These are phyloP conservation scores for Biscogniauxia marginata DNA, from an alignment of 2,329 filamentous ascomycete species.

Conservation along the genomic window DNA sequence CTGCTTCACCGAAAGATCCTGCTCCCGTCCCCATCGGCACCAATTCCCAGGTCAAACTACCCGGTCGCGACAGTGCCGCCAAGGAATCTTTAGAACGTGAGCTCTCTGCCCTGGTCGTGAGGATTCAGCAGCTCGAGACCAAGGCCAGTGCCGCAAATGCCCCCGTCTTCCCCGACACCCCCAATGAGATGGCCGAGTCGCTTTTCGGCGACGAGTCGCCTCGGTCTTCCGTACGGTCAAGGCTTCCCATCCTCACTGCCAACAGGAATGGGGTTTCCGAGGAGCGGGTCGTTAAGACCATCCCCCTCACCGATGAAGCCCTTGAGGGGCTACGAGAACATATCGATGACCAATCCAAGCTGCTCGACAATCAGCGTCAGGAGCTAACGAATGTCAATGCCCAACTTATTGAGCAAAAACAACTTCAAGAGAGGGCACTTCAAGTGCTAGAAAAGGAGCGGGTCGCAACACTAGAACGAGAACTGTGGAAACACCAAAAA, in stretches of 20 bases:
- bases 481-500: constrained; percentile 95
- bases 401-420: constrained; percentile 82
- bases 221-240: constrained; percentile 37
- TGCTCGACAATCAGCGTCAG: constrained; percentile 83
- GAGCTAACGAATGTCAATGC: constrained; percentile 83
- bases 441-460: constrained; percentile 82
- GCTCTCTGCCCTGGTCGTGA: constrained; percentile 71
- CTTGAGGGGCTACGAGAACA: constrained; percentile 84
- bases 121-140: constrained; percentile 81
- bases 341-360: constrained; percentile 88
- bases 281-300: constrained; percentile 38
- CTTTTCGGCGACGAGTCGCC: constrained; percentile 58
- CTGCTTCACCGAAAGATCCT: constrained; percentile 41
- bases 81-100: constrained; percentile 82
- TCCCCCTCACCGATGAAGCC: constrained; percentile 74
- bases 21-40: constrained; percentile 40
- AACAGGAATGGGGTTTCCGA: constrained; percentile 34
- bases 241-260: constrained; percentile 45
- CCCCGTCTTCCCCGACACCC: constrained; percentile 71
- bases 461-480: constrained; percentile 84
- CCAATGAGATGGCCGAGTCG: constrained; percentile 70
- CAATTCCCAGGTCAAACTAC: constrained; percentile 62
- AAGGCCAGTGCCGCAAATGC: constrained; percentile 63
- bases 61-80: constrained; percentile 70
- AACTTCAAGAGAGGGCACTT: constrained; percentile 78